These are phyloP conservation scores for Penicillium argentinense DNA, from an alignment of 495 filamentous ascomycete species.

Conservation along the genomic window DNA sequence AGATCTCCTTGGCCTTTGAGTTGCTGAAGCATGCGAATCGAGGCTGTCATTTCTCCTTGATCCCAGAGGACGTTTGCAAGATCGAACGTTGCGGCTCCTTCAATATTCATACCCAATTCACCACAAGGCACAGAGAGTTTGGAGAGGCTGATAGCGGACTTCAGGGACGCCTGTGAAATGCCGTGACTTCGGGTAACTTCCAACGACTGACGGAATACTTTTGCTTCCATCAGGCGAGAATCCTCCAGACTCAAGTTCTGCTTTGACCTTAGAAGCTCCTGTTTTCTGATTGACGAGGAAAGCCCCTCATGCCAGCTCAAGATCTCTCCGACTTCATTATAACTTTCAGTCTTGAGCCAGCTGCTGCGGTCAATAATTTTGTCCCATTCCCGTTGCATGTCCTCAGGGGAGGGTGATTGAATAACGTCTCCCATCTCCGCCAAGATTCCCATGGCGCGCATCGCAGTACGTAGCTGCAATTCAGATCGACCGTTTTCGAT, in stretches of 20 bases:
- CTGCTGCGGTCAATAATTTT: conserved; percentile 62
- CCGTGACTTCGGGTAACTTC: conserved; percentile 73
- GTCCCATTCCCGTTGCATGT: conserved; percentile 61
- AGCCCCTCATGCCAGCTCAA: conserved; percentile 78
- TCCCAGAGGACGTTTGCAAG: conserved; percentile 91
- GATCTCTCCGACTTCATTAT: conserved; percentile 77
- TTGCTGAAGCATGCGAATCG: conserved; percentile 82
- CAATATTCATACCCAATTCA: conserved; percentile 69
- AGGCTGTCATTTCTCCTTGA: conserved; percentile 86
- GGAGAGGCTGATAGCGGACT: conserved; percentile 75
- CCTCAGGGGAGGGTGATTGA: conserved; percentile 51
- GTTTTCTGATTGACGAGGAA: conserved; percentile 75
- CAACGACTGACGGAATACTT: conserved; percentile 70
- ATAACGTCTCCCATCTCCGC: conserved; percentile 81
- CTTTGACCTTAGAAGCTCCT: conserved; percentile 57
- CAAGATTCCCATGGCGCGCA: conserved; percentile 73
- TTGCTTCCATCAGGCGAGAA: conserved; percentile 70
- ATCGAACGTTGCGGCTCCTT: conserved; percentile 72
- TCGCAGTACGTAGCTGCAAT: conserved; percentile 58
- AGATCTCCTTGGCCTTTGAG: conserved; percentile 61
- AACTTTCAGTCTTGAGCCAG: conserved; percentile 80
- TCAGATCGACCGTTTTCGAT: conserved; percentile 55
- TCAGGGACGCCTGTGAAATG: conserved; percentile 80
- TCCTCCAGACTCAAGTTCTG: conserved; percentile 57
- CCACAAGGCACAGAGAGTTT: conserved; percentile 67